Percentiles rank a stretch among this genome's conserved stretches.
phyloP scores from a whole-genome alignment of 2,329 filamentous ascomycete genomes.

The Xylaria polymorpha region DNA sequence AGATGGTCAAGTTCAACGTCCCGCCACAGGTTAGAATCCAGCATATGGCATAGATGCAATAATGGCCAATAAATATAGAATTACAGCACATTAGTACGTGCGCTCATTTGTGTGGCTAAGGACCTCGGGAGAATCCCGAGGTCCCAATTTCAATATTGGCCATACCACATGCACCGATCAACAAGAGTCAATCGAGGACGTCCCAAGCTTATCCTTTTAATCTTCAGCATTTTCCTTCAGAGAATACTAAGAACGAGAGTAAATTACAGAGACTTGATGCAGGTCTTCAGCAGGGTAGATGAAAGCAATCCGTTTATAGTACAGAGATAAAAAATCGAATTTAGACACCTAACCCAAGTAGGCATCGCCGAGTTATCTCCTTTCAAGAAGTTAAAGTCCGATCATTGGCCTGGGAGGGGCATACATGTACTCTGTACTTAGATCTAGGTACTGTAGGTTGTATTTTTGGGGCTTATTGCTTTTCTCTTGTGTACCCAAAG shows the following conservation, averaged over 20 bases:
- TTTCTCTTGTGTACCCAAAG: not conserved
- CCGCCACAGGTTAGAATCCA: not conserved
- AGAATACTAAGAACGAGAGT: not conserved
- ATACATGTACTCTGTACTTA: too few species aligned
- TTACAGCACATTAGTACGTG: slow-evolving; percentile 3
- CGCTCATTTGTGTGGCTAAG: slow-evolving; percentile 1
- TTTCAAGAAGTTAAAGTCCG: slow-evolving; percentile 8
- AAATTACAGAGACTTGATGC: not conserved
- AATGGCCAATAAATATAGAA: slow-evolving; percentile 3
- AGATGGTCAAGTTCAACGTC: not conserved
- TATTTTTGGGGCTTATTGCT: not conserved
- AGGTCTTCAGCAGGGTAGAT: not conserved
- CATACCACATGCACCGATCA: not conserved
- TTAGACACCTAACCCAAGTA: not conserved
- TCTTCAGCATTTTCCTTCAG: not conserved
- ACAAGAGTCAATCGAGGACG: not conserved
- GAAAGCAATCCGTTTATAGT: not conserved
- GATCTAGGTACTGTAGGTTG: too few species aligned
- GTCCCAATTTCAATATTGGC: not conserved
- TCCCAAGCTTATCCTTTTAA: not conserved
- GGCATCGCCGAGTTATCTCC: slow-evolving; percentile 1
- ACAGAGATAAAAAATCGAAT: not conserved
- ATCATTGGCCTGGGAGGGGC: not conserved
- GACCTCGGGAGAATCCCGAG: not conserved
- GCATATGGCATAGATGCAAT: slow-evolving; percentile 11